A percentile compares a stretch with the other conserved stretches of the same genome.
Conservation (phyloP, 192 early-diverging fungal genomes). For the Coemansia sp. region DNA sequence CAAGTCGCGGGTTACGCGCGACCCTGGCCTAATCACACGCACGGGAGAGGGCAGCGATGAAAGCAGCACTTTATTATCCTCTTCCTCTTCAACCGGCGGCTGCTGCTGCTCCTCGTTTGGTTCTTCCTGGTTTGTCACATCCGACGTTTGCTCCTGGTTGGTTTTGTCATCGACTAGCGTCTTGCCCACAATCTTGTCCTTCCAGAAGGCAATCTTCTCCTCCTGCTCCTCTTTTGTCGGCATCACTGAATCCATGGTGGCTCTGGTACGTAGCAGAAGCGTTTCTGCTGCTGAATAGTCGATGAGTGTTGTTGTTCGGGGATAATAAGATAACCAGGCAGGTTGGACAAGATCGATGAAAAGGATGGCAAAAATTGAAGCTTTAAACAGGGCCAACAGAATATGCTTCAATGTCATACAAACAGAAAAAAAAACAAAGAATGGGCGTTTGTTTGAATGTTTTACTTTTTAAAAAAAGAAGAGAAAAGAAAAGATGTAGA, state of each 20-base stretch:
- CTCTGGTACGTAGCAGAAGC: not conserved
- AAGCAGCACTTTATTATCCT: conserved; percentile 16
- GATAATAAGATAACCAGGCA: not conserved
- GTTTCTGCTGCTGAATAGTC: not conserved
- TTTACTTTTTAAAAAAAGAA: not conserved
- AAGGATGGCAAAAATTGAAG: conserved; percentile 20
- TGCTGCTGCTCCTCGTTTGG: not conserved
- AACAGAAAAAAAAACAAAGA: no score
- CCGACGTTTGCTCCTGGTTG: not conserved
- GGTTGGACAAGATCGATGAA: conserved; percentile 25
- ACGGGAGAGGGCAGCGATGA: conserved; percentile 27
- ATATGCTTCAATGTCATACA: conserved; percentile 16
- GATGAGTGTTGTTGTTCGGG: not conserved
- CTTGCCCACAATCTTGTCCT: conserved; percentile 14
- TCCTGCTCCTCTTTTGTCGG: conserved; percentile 26
- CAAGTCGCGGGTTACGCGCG: conserved; percentile 38
- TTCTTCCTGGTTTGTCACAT: not conserved
- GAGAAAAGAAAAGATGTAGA: not conserved
- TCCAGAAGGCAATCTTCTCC: conserved; percentile 17
- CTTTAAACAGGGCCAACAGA: conserved; percentile 6
- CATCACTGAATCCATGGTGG: conserved; percentile 9
- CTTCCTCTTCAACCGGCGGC: not conserved
- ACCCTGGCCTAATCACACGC: conserved; percentile 31
- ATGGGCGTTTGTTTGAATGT: no score
- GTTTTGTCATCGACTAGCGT: conserved; percentile 13